Evolutionary conservation across 2,329 filamentous ascomycete genomes (phyloP).

Genomic region (Microdochium trichocladiopsis): DNA sequence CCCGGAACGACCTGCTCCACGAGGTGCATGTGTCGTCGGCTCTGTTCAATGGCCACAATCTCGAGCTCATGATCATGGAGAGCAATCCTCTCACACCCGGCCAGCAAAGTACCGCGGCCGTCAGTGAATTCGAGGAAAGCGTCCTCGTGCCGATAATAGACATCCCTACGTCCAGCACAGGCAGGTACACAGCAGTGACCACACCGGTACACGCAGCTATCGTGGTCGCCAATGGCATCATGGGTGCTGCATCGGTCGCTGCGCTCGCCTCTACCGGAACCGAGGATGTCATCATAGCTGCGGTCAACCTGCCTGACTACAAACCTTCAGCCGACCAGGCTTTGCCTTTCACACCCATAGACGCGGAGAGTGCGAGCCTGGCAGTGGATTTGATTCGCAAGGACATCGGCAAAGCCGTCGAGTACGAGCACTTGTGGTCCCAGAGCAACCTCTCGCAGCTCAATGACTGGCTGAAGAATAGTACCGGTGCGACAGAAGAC

Average conservation of each 20-base stretch:
- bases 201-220: slow-evolving; percentile 82
- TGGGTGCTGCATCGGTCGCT: slow-evolving; percentile 53
- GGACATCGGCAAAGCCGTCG: slow-evolving; percentile 60
- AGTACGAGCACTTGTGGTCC: slow-evolving; percentile 70
- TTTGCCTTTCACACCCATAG: slow-evolving; percentile 48
- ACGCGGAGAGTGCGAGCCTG: slow-evolving; percentile 53
- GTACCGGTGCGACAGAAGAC: slow-evolving; percentile 29
- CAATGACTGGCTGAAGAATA: slow-evolving; percentile 56
- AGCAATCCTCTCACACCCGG: slow-evolving; percentile 38
- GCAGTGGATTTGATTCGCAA: slow-evolving; percentile 63
- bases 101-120: slow-evolving; percentile 23
- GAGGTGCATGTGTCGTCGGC: slow-evolving; percentile 59
- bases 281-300: slow-evolving; percentile 39
- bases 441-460: slow-evolving; percentile 61
- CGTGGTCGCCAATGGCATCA: slow-evolving; percentile 65
- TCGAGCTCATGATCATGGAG: slow-evolving; percentile 58
- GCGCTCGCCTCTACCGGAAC: slow-evolving; percentile 30
- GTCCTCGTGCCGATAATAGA: slow-evolving; percentile 72
- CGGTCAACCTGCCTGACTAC: slow-evolving; percentile 49
- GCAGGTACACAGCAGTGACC: slow-evolving; percentile 58
- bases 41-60: slow-evolving; percentile 48
- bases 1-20: slow-evolving; percentile 37
- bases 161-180: slow-evolving; percentile 57
- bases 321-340: slow-evolving; percentile 23
- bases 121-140: slow-evolving; percentile 49